These are phyloP conservation scores for Debaryomyces hansenii DNA, from an alignment of 805 yeast genomes.

Conservation along the genomic window DNA sequence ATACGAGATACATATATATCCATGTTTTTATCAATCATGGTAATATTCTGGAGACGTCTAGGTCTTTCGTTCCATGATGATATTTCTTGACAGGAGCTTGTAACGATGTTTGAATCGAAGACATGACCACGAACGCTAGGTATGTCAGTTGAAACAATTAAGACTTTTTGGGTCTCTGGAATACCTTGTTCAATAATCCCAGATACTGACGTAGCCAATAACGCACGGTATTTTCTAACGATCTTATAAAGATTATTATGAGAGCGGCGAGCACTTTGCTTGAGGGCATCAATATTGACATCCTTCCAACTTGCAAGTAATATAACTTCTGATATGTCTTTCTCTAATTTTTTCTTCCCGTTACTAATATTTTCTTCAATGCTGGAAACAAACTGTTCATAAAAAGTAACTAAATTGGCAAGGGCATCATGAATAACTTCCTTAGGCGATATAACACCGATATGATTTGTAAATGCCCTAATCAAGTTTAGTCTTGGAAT, in stretches of 20 bases:
- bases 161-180: neutral
- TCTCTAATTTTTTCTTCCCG: slow-evolving; percentile 60
- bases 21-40: slow-evolving; percentile 58
- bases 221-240: slow-evolving; percentile 74
- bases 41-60: slow-evolving; percentile 50
- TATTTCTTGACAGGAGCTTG: slow-evolving; percentile 29
- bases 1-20: slow-evolving; percentile 40
- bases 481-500: slow-evolving; percentile 57
- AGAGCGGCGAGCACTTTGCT: slow-evolving; percentile 89
- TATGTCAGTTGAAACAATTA: slow-evolving; percentile 2
- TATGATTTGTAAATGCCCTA: slow-evolving; percentile 62
- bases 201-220: slow-evolving; percentile 53
- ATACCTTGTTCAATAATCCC: slow-evolving; percentile 62
- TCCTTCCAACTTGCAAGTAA: slow-evolving; percentile 96
- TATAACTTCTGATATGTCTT: slow-evolving; percentile 81
- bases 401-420: slow-evolving; percentile 60
- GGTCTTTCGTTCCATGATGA: slow-evolving; percentile 59
- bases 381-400: slow-evolving; percentile 58
- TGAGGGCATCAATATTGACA: slow-evolving; percentile 87
- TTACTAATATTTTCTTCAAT: slow-evolving; percentile 47
- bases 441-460: slow-evolving; percentile 25
- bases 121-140: slow-evolving; percentile 10
- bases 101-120: slow-evolving; percentile 5
- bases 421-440: slow-evolving; percentile 40
- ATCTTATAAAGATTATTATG: slow-evolving; percentile 82